Evolutionary conservation across 305 asterid genomes (phyloP), one percentile per base, ranked within the genome.

Genomic region (Fraxinus latifolia): DNA sequence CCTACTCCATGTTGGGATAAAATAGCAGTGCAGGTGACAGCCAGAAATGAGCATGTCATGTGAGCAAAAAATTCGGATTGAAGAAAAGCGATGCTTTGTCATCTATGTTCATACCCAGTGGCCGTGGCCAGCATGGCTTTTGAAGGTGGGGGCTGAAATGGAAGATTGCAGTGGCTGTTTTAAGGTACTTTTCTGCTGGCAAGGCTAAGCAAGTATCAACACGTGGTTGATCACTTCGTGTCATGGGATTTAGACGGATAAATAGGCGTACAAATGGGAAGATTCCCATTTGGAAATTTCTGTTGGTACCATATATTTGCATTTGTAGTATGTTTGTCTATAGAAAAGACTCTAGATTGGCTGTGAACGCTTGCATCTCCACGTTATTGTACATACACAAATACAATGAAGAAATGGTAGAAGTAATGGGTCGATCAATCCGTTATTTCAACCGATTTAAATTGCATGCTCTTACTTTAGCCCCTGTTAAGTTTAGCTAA

Each of bases 21-120:
- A 82, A 85, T 83, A 91, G 93, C 83, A 85, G 90, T 75, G 90
- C 93, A 91, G 94, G 94, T 89, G 94, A 87, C 80, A 86, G 60
- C 87, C 11, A 77, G 7, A 68, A 85, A 77, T 39, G 83, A 87
- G 77, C 87, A 53, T 21, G 76, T 82, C 21, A 42, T 78, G 58
- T 84, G 86, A 82, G 77, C 85, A 82, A 25, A 82, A 23, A 55
- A 2, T 15, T 44, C 62, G 8, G 79, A 53, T 68, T 58, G 75
- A 50, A 79, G 87, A 39, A 5, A 68, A 70, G 34, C 37, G 27
- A 58, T 25, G 67, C 25, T 71, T 70, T 74, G 31, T 73, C 62
- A 62, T 77, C 65, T 4, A 9, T 67, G 80, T 60, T 77, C 82
- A 33, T 33, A 37, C 39, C 37, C 68, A 15, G 71, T 39, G 77